These are phyloP conservation scores for Linum trigynum DNA, from an alignment of 345 rosid species.

Conservation along the genomic window DNA sequence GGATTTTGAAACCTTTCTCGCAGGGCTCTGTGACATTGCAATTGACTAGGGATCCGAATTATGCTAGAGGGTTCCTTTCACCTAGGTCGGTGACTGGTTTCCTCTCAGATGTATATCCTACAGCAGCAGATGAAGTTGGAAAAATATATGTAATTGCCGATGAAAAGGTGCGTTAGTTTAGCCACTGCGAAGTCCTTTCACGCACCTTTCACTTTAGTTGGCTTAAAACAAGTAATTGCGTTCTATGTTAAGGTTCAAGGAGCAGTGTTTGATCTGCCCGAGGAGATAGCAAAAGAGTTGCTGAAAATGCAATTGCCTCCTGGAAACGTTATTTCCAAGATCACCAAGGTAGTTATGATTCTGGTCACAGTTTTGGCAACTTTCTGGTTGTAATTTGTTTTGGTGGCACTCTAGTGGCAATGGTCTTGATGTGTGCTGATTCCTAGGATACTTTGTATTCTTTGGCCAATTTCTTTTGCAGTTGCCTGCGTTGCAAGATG, in stretches of 20 bases:
- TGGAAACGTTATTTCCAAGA: slow-evolving; percentile 65
- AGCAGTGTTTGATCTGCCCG: slow-evolving; percentile 93
- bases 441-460: neutral
- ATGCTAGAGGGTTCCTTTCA: slow-evolving; percentile 62
- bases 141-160: slow-evolving; percentile 81
- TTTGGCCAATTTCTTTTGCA: slow-evolving; percentile 19
- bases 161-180: slow-evolving; percentile 46
- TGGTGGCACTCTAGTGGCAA: neutral
- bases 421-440: neutral
- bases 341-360: slow-evolving; percentile 51
- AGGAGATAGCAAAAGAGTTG: slow-evolving; percentile 78
- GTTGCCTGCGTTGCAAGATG: slow-evolving; percentile 92
- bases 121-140: slow-evolving; percentile 91
- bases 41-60: slow-evolving; percentile 60
- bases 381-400: slow-evolving; percentile 9
- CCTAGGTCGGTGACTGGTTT: slow-evolving; percentile 89
- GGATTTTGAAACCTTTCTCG: slow-evolving; percentile 14
- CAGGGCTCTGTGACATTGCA: slow-evolving; percentile 92
- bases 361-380: neutral
- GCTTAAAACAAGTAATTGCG: slow-evolving; percentile 1
- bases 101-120: slow-evolving; percentile 71
- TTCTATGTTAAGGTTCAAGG: slow-evolving; percentile 64
- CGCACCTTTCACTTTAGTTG: neutral
- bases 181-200: neutral
- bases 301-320: slow-evolving; percentile 62